Evolutionary conservation across 1,284 basidiomycete genomes (phyloP).

Genomic region (Microbotryomycetes sp.): DNA sequence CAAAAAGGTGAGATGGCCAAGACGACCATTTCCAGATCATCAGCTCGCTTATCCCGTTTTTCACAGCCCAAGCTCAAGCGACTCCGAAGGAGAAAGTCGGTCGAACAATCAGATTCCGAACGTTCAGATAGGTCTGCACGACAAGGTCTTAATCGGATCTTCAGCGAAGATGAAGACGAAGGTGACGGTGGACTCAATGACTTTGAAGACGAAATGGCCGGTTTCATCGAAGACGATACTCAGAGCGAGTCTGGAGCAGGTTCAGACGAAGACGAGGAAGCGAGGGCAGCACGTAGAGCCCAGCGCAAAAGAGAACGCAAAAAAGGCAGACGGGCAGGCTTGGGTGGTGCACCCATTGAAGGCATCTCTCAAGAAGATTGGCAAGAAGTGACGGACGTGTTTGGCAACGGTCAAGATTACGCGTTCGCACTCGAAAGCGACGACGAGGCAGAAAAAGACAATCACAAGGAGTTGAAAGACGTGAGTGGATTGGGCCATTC

Average conservation of each 20-base stretch:
- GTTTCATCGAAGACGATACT: slow-evolving; percentile 79
- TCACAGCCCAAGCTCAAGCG: slow-evolving; percentile 54
- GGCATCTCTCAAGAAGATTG: slow-evolving; percentile 61
- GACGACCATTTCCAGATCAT: not conserved
- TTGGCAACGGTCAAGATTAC: slow-evolving; percentile 94
- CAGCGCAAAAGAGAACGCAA: slow-evolving; percentile 37
- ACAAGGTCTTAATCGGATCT: slow-evolving; percentile 36
- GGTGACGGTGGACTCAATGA: slow-evolving; percentile 53
- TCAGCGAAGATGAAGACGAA: slow-evolving; percentile 58
- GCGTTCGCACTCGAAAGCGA: slow-evolving; percentile 86
- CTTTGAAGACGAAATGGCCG: slow-evolving; percentile 46
- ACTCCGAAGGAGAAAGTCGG: slow-evolving; percentile 62
- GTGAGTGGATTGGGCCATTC: no score
- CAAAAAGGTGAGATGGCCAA: slow-evolving; percentile 26
- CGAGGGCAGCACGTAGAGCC: slow-evolving; percentile 5
- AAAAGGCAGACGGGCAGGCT: slow-evolving; percentile 67
- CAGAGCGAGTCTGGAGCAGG: slow-evolving; percentile 34
- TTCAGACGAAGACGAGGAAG: slow-evolving; percentile 30
- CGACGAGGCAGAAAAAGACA: slow-evolving; percentile 53
- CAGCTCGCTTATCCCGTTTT: not conserved
- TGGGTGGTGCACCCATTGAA: slow-evolving; percentile 55
- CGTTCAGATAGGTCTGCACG: slow-evolving; percentile 37
- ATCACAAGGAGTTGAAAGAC: slow-evolving; percentile 73
- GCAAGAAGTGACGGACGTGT: slow-evolving; percentile 95
- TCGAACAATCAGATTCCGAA: slow-evolving; percentile 52